A percentile compares a stretch with the other conserved stretches of the same genome.
Conservation (phyloP, 345 rosid genomes). For the Anacardium occidentale region DNA sequence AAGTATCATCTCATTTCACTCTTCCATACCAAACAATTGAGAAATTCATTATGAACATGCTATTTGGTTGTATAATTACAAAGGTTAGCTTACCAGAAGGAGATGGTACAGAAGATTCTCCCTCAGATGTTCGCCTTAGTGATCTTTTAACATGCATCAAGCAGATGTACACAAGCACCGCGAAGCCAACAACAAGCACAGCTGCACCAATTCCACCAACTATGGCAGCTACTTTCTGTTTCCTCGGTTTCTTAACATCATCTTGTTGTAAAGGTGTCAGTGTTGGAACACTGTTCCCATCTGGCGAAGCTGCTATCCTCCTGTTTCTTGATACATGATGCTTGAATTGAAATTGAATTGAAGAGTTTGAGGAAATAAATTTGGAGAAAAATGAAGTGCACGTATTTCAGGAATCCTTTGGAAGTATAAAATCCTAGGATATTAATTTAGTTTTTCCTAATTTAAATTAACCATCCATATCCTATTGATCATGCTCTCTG, state of each 20-base stretch:
- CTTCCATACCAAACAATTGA: background rate
- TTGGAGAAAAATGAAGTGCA: conserved; percentile 28
- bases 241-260: conserved; percentile 30
- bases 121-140: conserved; percentile 29
- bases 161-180: conserved; percentile 38
- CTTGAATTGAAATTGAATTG: conserved; percentile 25
- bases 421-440: conserved; percentile 13
- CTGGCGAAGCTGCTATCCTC: conserved; percentile 29
- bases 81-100: conserved; percentile 30
- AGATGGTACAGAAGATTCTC: conserved; percentile 38
- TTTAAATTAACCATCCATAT: background rate
- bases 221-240: conserved; percentile 38
- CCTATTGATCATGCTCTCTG: background rate
- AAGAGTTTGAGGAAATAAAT: conserved; percentile 18
- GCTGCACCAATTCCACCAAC: conserved; percentile 39
- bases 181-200: conserved; percentile 34
- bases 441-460: conserved; percentile 6
- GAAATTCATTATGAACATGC: background rate
- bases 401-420: conserved; percentile 30
- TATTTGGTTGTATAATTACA: background rate
- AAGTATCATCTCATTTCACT: background rate
- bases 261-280: conserved; percentile 33
- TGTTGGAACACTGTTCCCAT: conserved; percentile 38
- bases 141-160: conserved; percentile 37
- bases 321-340: conserved; percentile 24